phyloP scores from a whole-genome alignment of 1,284 basidiomycete species.

The Hemileia vastatrix region DNA sequence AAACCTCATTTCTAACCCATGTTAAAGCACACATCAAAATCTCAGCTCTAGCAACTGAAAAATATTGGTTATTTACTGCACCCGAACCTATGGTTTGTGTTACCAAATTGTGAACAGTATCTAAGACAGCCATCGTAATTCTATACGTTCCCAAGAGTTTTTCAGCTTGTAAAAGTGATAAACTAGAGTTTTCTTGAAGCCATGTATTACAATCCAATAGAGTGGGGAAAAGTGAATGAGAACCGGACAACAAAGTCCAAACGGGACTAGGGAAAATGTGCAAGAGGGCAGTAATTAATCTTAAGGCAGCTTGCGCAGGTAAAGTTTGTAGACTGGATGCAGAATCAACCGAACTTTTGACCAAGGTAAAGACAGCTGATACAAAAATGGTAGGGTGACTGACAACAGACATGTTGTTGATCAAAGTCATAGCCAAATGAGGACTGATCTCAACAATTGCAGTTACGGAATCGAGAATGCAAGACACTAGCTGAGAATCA shows the following conservation, averaged over 20 bases:
- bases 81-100: slow-evolving; percentile 14
- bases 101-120: slow-evolving; percentile 16
- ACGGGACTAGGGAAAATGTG: slow-evolving; percentile 20
- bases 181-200: background rate
- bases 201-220: slow-evolving; percentile 8
- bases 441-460: slow-evolving; percentile 10
- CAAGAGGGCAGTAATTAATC: slow-evolving; percentile 15
- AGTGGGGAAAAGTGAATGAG: slow-evolving; percentile 14
- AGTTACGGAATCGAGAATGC: slow-evolving; percentile 14
- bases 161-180: slow-evolving; percentile 11
- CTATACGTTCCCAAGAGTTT: slow-evolving; percentile 16
- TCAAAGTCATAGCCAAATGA: slow-evolving; percentile 9
- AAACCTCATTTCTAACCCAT: slow-evolving; percentile 23
- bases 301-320: slow-evolving; percentile 14
- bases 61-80: slow-evolving; percentile 9
- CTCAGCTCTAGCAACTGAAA: slow-evolving; percentile 19
- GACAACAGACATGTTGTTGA: slow-evolving; percentile 8
- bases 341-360: slow-evolving; percentile 9
- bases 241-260: slow-evolving; percentile 20
- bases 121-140: slow-evolving; percentile 19
- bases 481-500: slow-evolving; percentile 5
- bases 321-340: slow-evolving; percentile 14
- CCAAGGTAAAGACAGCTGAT: slow-evolving; percentile 16
- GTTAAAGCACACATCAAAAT: slow-evolving; percentile 14
- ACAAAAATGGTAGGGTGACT: slow-evolving; percentile 12